Evolutionary conservation across 805 yeast genomes (phyloP), one percentile per base, ranked within the genome.

Genomic region (Starmerella sirachaensis): DNA sequence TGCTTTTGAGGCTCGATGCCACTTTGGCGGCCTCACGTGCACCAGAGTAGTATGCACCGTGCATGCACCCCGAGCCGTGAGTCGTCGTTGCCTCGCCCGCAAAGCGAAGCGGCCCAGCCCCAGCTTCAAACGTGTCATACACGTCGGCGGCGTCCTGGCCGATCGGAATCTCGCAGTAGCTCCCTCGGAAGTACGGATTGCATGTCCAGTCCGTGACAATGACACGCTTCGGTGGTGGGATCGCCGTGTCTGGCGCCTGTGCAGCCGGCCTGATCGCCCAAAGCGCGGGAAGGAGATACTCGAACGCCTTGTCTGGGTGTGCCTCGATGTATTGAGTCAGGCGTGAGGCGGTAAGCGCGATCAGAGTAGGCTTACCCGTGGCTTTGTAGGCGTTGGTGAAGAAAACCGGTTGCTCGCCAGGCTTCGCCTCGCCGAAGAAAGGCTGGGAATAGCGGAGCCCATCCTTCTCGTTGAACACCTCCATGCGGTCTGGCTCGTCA

Each of bases 21-120:
- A n/a, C n/a, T n/a, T n/a, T n/a, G 3, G 49, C 47, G 1, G 74
- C 74, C 49, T 70, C 74, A 47, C 86, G 61, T 37, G 47, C 54
- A 3, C 85, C 94, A 51, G 86, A 76, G 45, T 65, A 63, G 73
- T 82, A 82, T 0, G 94, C 94, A 0, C 93, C 94, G 54, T 84
- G 88, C 13, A 78, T 86, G 48, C 93, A 83, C 0, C 94, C 94
- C 10, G 83, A 78, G 4, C 91, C 93, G 49, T 81, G 91, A 49
- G 72, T 59, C 19, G 76, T 72, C 0, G 94, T 78, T 54, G 83
- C 93, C 53, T 84, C 94, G 4, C 94, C 94, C 0, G 94, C 93
- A 63, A 84, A 83, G 29, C 93, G 63, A 3, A 83, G 60, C 11
- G 65, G 64, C 10, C 66, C 73, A 20, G 68, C 59, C 0, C 83